Base-by-base conservation (phyloP, 176 grass and related monocot species). In the Rhipidocladum racemiflorum region DNA sequence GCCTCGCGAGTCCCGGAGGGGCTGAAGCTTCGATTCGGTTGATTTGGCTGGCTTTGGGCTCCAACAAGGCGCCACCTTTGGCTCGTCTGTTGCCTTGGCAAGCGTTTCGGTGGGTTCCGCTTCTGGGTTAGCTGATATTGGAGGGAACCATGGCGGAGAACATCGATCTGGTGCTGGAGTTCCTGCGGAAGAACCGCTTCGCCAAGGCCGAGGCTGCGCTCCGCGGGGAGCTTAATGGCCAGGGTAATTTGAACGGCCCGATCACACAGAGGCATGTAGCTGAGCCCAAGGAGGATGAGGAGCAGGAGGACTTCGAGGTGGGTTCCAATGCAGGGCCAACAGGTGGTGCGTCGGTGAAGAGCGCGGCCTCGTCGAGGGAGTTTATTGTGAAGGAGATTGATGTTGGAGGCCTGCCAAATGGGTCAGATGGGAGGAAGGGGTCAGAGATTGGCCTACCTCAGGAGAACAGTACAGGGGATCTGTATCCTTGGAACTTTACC, bases 321-420 rank as follows among this genome's bases (percentile, higher is more conserved):
- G 77, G 76, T 55, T 85, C 81, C 72, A 28, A 72, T 72, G 70
- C 51, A 5, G 82, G 72, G 66, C 81, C 56, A 0, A 84, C 79
- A 69, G 89, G 77, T 1, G 76, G 70, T 5, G 77, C 85, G 0
- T 77, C 81, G 0, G 84, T 78, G 49, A 86, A 85, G 21, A 89
- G 87, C 3, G 85, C 21, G 0, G 97, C 92, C 65, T 91, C 88
- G 0, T 99, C 93, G 0, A 95, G 87, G 73, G 97, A 99, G 87
- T 96, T 90, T 45, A 96, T 99, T 13, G 91, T 99, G 40, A 99
- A 98, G 77, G 95, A 98, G 85, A 98, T 98, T 39, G 95, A 91
- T 57, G 82, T 98, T 13, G 82, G 89, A 36, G 86, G 57, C 38
- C 51, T 78, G 69, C 77, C 68, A 0, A 94, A 94, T 5, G 87